phyloP scores from a whole-genome alignment of 306 rosid species.

The Gastrolobium bilobum region DNA sequence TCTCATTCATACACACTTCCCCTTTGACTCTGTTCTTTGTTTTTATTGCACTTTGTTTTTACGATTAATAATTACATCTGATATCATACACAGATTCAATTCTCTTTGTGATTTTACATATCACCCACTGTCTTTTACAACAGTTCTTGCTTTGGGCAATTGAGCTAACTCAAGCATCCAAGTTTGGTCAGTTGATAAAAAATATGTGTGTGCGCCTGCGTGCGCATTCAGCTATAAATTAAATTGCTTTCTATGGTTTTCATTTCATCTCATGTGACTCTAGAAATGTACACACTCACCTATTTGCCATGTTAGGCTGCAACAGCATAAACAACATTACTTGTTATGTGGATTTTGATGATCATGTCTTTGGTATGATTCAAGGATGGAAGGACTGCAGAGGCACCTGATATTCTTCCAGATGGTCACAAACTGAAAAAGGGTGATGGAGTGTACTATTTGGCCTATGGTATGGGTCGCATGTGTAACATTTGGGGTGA shows the following conservation, averaged over 20 bases:
- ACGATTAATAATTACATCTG: too few species aligned
- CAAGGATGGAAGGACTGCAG: conserved; percentile 74
- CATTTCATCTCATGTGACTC: conserved; percentile 17
- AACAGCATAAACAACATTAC: background rate
- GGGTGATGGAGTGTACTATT: conserved; percentile 73
- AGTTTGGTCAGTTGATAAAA: background rate
- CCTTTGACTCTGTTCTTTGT: too few species aligned
- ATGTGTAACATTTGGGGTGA: conserved; percentile 83
- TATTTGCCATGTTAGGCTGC: background rate
- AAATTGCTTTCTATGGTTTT: too few species aligned
- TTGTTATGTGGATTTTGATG: background rate
- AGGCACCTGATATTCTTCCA: conserved; percentile 69
- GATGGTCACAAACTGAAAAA: conserved; percentile 69
- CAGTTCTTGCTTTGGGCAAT: background rate
- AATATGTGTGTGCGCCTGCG: background rate
- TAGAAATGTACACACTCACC: background rate
- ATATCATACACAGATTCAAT: too few species aligned
- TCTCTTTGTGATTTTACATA: too few species aligned
- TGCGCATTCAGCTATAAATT: background rate
- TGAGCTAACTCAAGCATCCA: background rate
- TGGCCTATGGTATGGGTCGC: conserved; percentile 81
- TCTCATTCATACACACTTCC: too few species aligned
- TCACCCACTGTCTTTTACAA: too few species aligned
- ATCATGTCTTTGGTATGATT: conserved; percentile 28
- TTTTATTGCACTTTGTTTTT: too few species aligned